Conservation (phyloP, 2,329 filamentous ascomycete species). For the Claviceps sp. region DNA sequence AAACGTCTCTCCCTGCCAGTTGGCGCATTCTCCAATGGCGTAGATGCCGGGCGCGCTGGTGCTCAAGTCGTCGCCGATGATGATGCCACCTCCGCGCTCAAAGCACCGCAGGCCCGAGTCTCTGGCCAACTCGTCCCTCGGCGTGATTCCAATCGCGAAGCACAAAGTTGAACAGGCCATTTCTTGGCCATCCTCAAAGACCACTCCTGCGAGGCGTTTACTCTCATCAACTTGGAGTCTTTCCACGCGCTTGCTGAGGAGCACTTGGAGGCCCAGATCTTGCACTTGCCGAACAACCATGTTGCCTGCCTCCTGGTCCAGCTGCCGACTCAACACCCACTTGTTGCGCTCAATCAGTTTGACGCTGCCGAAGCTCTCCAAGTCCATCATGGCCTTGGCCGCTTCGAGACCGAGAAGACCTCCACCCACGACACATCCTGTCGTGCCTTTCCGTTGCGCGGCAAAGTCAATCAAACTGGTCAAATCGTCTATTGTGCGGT, state of each 20-base stretch:
- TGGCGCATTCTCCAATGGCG: constrained; percentile 83
- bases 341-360: constrained; percentile 69
- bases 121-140: constrained; percentile 64
- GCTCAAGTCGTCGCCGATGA: constrained; percentile 51
- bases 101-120: constrained; percentile 59
- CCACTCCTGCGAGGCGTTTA: constrained; percentile 58
- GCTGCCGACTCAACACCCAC: constrained; percentile 71
- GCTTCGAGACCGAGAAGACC: constrained; percentile 78
- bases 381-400: constrained; percentile 82
- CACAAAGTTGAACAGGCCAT: constrained; percentile 72
- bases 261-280: constrained; percentile 64
- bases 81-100: constrained; percentile 60
- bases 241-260: constrained; percentile 63
- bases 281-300: constrained; percentile 75
- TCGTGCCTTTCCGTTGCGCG: constrained; percentile 48
- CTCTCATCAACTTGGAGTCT: constrained; percentile 54
- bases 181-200: constrained; percentile 67
- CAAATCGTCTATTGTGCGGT: constrained; percentile 73
- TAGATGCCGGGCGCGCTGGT: constrained; percentile 66
- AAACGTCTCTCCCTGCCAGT: constrained; percentile 76
- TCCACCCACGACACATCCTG: constrained; percentile 68
- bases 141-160: constrained; percentile 78
- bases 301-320: constrained; percentile 67
- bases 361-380: constrained; percentile 60
- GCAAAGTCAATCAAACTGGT: constrained; percentile 65